A percentile compares a stretch with the other conserved stretches of the same genome.
Evolutionary conservation across 1,284 basidiomycete genomes (phyloP).

Genomic region (Coriolopsis trogii): DNA sequence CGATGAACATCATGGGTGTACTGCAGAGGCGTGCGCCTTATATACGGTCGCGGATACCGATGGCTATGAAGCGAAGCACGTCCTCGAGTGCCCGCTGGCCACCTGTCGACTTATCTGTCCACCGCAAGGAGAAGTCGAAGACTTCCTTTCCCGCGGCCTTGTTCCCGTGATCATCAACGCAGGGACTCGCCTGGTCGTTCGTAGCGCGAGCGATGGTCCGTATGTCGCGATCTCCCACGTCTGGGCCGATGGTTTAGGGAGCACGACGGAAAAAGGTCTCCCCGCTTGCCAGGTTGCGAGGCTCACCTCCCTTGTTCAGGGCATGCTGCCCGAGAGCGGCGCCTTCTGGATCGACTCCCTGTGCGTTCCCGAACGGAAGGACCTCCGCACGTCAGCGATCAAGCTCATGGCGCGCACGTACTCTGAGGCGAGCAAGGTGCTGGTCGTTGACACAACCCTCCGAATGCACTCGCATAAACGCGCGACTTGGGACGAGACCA

Average conservation of each 20-base stretch:
- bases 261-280: conserved; percentile 19
- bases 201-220: background rate
- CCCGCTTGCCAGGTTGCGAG: conserved; percentile 16
- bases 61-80: conserved; percentile 9
- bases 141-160: too few species aligned
- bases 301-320: conserved; percentile 5
- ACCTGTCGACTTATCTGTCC: too few species aligned
- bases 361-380: conserved; percentile 11
- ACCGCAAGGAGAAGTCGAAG: too few species aligned
- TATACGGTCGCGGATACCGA: conserved; percentile 6
- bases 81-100: conserved; percentile 11
- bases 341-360: conserved; percentile 25
- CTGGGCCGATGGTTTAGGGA: conserved; percentile 24
- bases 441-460: conserved; percentile 19
- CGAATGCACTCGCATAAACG: conserved; percentile 5
- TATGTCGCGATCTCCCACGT: conserved; percentile 25
- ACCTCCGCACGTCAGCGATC: conserved; percentile 13
- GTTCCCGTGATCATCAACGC: too few species aligned
- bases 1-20: conserved; percentile 14
- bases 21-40: conserved; percentile 1
- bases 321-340: conserved; percentile 2
- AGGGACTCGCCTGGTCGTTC: background rate
- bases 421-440: conserved; percentile 8
- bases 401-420: conserved; percentile 20
- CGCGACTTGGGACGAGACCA: conserved; percentile 5